Evolutionary conservation across 208 protist genomes (phyloP), one percentile per base, ranked within the genome.

Genomic region (Trypanosoma cruzi): DNA sequence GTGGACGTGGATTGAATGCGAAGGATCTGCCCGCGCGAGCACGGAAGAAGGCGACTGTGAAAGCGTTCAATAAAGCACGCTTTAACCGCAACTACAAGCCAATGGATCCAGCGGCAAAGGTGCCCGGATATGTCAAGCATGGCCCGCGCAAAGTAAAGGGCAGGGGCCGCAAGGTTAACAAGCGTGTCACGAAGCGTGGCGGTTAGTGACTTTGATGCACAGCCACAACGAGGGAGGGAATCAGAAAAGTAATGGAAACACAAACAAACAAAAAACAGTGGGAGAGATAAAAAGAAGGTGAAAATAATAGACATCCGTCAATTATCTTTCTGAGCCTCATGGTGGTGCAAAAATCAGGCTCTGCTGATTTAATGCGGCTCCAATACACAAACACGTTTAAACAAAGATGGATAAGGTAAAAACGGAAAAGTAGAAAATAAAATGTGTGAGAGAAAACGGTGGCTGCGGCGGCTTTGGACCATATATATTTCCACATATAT

Each of bases 21-120:
- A 84, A 64, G 24, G 84, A 94, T 57, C 56, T 90, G 50, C 81
- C 88, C 5, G 64, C 82, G 32, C 80, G 85, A 2, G 85, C 87
- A 11, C 80, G 82, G 16, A 94, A 94, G 82, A 84, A 81, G 69
- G 64, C 75, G 1, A 55, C 70, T 20, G 65, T 79, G 34, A 90
- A 94, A 78, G 77, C 58, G 53, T 89, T 93, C 71, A 96, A 96
- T 62, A 75, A 81, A 57, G 64, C 62, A 28, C 81, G 88, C 53
- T 92, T 85, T 68, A 91, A 96, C 73, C 80, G 84, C 32, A 96
- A 96, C 79, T 90, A 94, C 76, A 93, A 94, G 75, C 75, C 78
- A 29, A 62, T 90, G 37, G 86, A 94, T 71, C 73, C 86, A 6
- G 82, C 80, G 10, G 88, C 86, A 44, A 77, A 82, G 61, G 91